Evolutionary conservation across 192 early-diverging fungal species (phyloP).

Genomic region (Podila clonocystis): DNA sequence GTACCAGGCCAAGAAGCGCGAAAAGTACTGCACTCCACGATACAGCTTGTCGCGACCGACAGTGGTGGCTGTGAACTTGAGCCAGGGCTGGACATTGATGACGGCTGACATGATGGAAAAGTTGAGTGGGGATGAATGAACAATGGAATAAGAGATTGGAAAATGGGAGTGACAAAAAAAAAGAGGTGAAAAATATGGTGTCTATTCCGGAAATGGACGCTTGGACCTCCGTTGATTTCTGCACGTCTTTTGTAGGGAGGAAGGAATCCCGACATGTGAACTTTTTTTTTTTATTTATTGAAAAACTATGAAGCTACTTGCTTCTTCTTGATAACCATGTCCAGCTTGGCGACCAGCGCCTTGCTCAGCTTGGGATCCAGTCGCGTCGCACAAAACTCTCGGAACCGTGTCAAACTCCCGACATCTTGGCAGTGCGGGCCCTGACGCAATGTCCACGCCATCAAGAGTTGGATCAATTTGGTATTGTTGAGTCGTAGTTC

Average conservation of each 20-base stretch:
- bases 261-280: background rate
- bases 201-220: background rate
- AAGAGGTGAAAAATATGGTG: background rate
- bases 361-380: conserved; percentile 20
- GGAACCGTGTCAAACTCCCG: conserved; percentile 16
- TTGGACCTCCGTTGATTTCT: background rate
- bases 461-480: conserved; percentile 25
- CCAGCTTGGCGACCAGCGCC: conserved; percentile 33
- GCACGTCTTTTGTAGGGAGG: background rate
- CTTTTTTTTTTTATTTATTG: background rate
- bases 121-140: background rate
- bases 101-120: conserved; percentile 14
- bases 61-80: conserved; percentile 70
- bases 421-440: conserved; percentile 28
- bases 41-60: conserved; percentile 81
- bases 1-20: conserved; percentile 82
- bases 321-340: conserved; percentile 31
- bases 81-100: conserved; percentile 45
- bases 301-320: background rate
- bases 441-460: conserved; percentile 34
- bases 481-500: conserved; percentile 11
- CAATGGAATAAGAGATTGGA: background rate
- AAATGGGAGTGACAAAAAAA: background rate
- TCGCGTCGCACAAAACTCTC: conserved; percentile 25
- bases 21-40: conserved; percentile 88